phyloP scores from a whole-genome alignment of 257 asterid species.

The Ajuga chamaepitys region DNA sequence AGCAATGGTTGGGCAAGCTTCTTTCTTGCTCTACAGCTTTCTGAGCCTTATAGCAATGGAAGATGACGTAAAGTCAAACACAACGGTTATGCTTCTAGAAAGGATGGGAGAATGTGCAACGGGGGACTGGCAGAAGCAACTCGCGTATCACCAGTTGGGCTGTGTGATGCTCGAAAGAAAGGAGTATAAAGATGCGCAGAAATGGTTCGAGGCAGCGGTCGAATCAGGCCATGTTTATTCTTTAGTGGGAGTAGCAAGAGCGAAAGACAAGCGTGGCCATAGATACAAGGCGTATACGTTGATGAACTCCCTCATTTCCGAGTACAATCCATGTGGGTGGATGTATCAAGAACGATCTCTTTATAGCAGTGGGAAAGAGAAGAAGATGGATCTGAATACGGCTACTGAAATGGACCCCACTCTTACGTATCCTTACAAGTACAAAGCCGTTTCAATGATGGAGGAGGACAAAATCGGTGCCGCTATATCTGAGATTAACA shows the following conservation, averaged over 20 bases:
- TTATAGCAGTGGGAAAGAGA: constrained; percentile 67
- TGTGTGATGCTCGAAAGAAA: constrained; percentile 90
- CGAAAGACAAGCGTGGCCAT: constrained; percentile 81
- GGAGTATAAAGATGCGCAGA: constrained; percentile 88
- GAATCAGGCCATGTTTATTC: constrained; percentile 77
- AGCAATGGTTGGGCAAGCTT: constrained; percentile 64
- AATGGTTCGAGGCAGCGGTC: constrained; percentile 76
- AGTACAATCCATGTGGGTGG: constrained; percentile 72
- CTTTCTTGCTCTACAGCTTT: constrained; percentile 66
- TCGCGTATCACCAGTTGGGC: constrained; percentile 79
- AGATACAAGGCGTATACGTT: constrained; percentile 73
- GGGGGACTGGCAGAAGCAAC: constrained; percentile 75
- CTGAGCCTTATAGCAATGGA: constrained; percentile 82
- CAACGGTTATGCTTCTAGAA: constrained; percentile 80
- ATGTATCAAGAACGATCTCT: constrained; percentile 94
- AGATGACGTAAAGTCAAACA: constrained; percentile 68
- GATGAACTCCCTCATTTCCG: constrained; percentile 70
- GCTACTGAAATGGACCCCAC: constrained; percentile 92
- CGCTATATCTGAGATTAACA: constrained; percentile 75
- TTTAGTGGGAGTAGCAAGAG: constrained; percentile 71
- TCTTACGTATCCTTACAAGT: constrained; percentile 80
- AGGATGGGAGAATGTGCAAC: constrained; percentile 74
- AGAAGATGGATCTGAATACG: constrained; percentile 56
- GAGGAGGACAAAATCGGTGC: constrained; percentile 51
- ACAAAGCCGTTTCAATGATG: constrained; percentile 52